These are phyloP conservation scores for Aphanomyces invadans DNA, from an alignment of 352 stramenopile species.

Conservation along the genomic window DNA sequence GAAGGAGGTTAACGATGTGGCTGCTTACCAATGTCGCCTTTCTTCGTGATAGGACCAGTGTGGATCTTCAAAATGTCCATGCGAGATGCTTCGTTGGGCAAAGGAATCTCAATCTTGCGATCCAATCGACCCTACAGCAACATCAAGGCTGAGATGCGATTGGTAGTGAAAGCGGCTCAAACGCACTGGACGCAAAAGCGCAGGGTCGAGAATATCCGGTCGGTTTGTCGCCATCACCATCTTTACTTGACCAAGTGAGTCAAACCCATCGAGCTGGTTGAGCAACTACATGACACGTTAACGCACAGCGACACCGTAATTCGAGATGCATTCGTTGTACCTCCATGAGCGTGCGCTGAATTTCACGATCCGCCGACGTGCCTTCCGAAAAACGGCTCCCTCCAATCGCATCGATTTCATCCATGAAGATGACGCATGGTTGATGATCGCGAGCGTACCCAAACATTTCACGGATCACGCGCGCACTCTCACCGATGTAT, in stretches of 20 bases:
- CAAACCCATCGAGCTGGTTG: slow-evolving; percentile 99
- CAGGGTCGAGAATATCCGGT: slow-evolving; percentile 98
- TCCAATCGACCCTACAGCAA: slow-evolving; percentile 90
- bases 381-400: slow-evolving; percentile 96
- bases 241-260: slow-evolving; percentile 96
- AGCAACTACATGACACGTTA: slow-evolving; percentile 75
- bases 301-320: not conserved
- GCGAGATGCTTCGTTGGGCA: slow-evolving; percentile 96
- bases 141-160: not conserved
- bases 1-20: not conserved
- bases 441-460: slow-evolving; percentile 94
- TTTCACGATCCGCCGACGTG: slow-evolving; percentile 94
- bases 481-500: slow-evolving; percentile 99
- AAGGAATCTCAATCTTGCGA: slow-evolving; percentile 99
- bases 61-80: slow-evolving; percentile 99
- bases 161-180: not conserved
- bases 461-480: slow-evolving; percentile 99
- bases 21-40: slow-evolving; percentile 89
- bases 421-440: slow-evolving; percentile 99
- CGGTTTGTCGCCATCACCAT: slow-evolving; percentile 99
- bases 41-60: slow-evolving; percentile 95
- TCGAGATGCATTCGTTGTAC: not conserved
- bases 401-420: slow-evolving; percentile 99
- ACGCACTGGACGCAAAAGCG: slow-evolving; percentile 87
- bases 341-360: slow-evolving; percentile 99